phyloP scores from a whole-genome alignment of 1,284 basidiomycete genomes.

The Leucoagaricus sp. region DNA sequence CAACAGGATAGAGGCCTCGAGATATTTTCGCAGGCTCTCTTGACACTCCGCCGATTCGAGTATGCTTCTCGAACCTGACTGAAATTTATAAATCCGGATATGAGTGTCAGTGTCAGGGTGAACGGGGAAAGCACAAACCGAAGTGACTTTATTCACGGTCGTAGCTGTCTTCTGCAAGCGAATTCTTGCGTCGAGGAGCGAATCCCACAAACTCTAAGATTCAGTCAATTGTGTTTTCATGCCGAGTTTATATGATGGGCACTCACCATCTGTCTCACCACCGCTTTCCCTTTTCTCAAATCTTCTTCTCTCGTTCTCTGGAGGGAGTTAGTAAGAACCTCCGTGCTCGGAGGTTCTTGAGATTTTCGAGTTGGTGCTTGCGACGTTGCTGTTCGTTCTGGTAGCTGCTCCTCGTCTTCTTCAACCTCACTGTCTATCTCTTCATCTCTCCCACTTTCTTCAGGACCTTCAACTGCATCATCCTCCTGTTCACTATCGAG shows the following conservation, averaged over 20 bases:
- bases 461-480: conserved; percentile 20
- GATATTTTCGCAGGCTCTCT: conserved; percentile 45
- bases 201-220: conserved; percentile 78
- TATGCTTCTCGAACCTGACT: conserved; percentile 32
- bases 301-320: conserved; percentile 66
- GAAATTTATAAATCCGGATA: conserved; percentile 11
- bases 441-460: conserved; percentile 31
- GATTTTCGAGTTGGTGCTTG: conserved; percentile 16
- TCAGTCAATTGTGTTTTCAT: conserved; percentile 1
- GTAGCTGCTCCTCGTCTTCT: conserved; percentile 25
- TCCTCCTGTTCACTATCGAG: conserved; percentile 49
- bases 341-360: conserved; percentile 24
- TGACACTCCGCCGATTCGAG: conserved; percentile 35
- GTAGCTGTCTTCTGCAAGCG: conserved; percentile 80
- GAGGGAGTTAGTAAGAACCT: conserved; percentile 54
- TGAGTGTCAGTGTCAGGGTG: conserved; percentile 15
- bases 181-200: conserved; percentile 85
- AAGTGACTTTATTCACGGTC: conserved; percentile 63
- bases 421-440: conserved; percentile 31
- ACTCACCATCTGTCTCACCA: conserved; percentile 81
- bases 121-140: conserved; percentile 35
- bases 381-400: not conserved
- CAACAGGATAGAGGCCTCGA: conserved; percentile 59
- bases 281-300: conserved; percentile 76
- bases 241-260: conserved; percentile 11